These are phyloP conservation scores for Wickerhamiella occidentalis DNA, from an alignment of 805 yeast species.

Conservation along the genomic window DNA sequence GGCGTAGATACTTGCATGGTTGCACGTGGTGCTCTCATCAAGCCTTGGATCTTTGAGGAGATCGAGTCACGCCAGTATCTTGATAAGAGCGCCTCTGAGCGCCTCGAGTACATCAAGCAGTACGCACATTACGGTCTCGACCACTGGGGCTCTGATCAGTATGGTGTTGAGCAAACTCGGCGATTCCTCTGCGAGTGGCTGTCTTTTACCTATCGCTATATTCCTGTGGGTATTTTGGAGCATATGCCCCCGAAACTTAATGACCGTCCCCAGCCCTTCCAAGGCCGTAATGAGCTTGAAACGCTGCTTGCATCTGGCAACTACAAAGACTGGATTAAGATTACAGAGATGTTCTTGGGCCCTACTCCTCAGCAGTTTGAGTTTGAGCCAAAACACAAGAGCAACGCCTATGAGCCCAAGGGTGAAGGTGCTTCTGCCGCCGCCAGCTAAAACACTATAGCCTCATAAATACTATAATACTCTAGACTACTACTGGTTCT, in stretches of 20 bases:
- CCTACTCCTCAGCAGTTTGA: slow-evolving; percentile 62
- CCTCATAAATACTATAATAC: not conserved
- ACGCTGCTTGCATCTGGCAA: slow-evolving; percentile 76
- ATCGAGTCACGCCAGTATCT: slow-evolving; percentile 77
- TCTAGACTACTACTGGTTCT: slow-evolving; percentile 23
- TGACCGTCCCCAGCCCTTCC: slow-evolving; percentile 90
- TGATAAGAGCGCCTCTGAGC: slow-evolving; percentile 82
- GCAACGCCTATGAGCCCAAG: slow-evolving; percentile 47
- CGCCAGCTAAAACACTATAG: not conserved
- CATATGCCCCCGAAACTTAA: slow-evolving; percentile 77
- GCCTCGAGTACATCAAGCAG: slow-evolving; percentile 59
- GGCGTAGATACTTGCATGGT: slow-evolving; percentile 92
- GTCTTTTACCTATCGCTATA: slow-evolving; percentile 85
- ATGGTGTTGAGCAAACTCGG: slow-evolving; percentile 78
- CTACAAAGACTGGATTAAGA: slow-evolving; percentile 89
- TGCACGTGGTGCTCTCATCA: slow-evolving; percentile 93
- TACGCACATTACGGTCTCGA: slow-evolving; percentile 75
- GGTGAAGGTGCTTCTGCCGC: not conserved
- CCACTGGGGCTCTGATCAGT: slow-evolving; percentile 97
- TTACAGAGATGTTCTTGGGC: slow-evolving; percentile 90
- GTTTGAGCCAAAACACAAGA: slow-evolving; percentile 89
- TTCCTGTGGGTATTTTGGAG: slow-evolving; percentile 89
- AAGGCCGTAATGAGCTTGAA: slow-evolving; percentile 85
- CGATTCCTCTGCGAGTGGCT: slow-evolving; percentile 88
- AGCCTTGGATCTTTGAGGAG: slow-evolving; percentile 98